Evolutionary conservation across 1,284 basidiomycete genomes (phyloP).

Genomic region (Boletus sp.): DNA sequence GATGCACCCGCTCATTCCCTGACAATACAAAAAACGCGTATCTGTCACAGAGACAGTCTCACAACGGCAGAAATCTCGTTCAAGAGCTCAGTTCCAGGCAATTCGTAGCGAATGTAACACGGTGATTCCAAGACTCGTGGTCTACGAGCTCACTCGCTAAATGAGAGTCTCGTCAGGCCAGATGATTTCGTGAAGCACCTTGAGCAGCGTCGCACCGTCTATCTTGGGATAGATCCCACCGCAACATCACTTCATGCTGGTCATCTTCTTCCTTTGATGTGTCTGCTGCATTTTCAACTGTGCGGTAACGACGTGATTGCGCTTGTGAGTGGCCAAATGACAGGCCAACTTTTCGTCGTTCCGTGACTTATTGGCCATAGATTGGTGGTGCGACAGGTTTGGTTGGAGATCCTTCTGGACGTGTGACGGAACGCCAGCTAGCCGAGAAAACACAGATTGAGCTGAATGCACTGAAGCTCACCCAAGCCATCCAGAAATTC

Average conservation of each 20-base stretch:
- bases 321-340: constrained; percentile 53
- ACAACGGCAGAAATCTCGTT: constrained; percentile 21
- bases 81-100: constrained; percentile 28
- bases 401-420: constrained; percentile 96
- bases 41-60: constrained; percentile 13
- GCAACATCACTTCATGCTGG: constrained; percentile 89
- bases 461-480: constrained; percentile 67
- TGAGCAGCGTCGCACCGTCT: constrained; percentile 54
- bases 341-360: background rate
- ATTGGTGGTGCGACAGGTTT: constrained; percentile 94
- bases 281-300: constrained; percentile 82
- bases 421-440: constrained; percentile 76
- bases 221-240: constrained; percentile 91
- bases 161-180: constrained; percentile 16
- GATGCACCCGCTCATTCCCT: constrained; percentile 11
- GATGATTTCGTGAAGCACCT: constrained; percentile 31
- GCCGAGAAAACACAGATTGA: constrained; percentile 59
- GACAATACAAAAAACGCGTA: background rate
- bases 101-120: constrained; percentile 32
- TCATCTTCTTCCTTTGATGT: constrained; percentile 87
- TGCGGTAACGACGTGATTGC: constrained; percentile 80
- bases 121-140: constrained; percentile 17
- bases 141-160: constrained; percentile 1
- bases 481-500: constrained; percentile 65
- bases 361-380: constrained; percentile 40